Conservation (phyloP, 176 grass and related monocot genomes). For the Puccinellia tenuiflora region DNA sequence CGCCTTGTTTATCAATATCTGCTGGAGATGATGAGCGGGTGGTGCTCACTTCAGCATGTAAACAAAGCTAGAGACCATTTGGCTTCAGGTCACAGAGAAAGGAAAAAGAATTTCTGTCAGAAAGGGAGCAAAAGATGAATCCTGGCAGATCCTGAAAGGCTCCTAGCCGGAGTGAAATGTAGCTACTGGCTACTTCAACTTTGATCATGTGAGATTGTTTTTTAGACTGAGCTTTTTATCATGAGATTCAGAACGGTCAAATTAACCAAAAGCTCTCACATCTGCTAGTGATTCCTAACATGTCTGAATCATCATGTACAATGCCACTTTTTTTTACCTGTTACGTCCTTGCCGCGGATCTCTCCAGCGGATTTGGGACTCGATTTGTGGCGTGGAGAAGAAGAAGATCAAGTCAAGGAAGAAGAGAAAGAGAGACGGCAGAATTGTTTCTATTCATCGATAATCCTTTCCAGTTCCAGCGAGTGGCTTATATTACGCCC, state of each 20-base stretch:
- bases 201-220: not conserved
- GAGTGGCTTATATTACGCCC: no score
- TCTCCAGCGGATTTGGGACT: no score
- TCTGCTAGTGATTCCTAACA: constrained; percentile 13
- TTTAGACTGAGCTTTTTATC: constrained; percentile 8
- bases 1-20: not conserved
- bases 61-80: not conserved
- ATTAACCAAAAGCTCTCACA: constrained; percentile 12
- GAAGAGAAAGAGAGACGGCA: no score
- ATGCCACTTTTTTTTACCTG: constrained; percentile 24
- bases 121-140: not conserved
- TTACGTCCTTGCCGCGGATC: no score
- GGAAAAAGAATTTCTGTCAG: not conserved
- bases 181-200: not conserved
- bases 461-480: no score
- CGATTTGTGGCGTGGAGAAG: no score
- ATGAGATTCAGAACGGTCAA: constrained; percentile 12
- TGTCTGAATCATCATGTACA: constrained; percentile 32
- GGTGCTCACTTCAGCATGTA: not conserved
- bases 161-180: not conserved
- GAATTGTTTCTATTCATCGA: no score
- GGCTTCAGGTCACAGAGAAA: not conserved
- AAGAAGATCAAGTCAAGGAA: no score
- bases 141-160: constrained; percentile 1
- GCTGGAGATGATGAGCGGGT: not conserved